These are phyloP conservation scores for Quercus glauca DNA, from an alignment of 306 rosid genomes.

Conservation along the genomic window DNA sequence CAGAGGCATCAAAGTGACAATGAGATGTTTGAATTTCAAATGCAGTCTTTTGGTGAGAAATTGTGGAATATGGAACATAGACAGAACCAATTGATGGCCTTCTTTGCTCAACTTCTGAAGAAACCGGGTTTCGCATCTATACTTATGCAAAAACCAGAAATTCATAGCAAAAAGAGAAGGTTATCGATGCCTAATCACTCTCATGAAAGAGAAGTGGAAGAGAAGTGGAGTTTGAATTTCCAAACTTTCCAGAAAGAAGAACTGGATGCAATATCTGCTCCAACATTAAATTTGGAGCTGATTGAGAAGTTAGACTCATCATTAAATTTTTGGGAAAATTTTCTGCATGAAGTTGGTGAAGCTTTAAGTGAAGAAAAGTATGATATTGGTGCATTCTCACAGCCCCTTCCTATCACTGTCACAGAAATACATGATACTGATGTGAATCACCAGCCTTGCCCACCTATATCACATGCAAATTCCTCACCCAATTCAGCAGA, in stretches of 20 bases:
- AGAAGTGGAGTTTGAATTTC: not conserved
- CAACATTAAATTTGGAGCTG: constrained; percentile 6
- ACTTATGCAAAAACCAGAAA: constrained; percentile 30
- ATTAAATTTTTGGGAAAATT: constrained; percentile 24
- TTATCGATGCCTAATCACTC: constrained; percentile 19
- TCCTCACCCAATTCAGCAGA: constrained; percentile 24
- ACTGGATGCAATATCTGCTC: constrained; percentile 16
- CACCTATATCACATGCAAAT: constrained; percentile 19
- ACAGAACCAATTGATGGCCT: constrained; percentile 14
- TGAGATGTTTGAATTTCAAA: constrained; percentile 25
- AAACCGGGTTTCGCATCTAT: constrained; percentile 24
- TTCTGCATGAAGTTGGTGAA: constrained; percentile 12
- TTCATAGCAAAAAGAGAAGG: constrained; percentile 33
- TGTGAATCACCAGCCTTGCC: constrained; percentile 4
- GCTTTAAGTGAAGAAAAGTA: constrained; percentile 10
- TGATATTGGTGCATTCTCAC: constrained; percentile 9
- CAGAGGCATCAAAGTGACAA: constrained; percentile 19
- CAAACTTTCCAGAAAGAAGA: not conserved
- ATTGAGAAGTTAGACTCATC: constrained; percentile 33
- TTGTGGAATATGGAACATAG: constrained; percentile 27
- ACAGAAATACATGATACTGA: constrained; percentile 23
- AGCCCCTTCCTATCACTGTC: constrained; percentile 14
- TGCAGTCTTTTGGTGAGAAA: constrained; percentile 16
- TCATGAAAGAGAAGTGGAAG: constrained; percentile 16
- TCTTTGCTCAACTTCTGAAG: constrained; percentile 22